Conservation (phyloP, 2,329 filamentous ascomycete species). For the Venturiaceae sp. region DNA sequence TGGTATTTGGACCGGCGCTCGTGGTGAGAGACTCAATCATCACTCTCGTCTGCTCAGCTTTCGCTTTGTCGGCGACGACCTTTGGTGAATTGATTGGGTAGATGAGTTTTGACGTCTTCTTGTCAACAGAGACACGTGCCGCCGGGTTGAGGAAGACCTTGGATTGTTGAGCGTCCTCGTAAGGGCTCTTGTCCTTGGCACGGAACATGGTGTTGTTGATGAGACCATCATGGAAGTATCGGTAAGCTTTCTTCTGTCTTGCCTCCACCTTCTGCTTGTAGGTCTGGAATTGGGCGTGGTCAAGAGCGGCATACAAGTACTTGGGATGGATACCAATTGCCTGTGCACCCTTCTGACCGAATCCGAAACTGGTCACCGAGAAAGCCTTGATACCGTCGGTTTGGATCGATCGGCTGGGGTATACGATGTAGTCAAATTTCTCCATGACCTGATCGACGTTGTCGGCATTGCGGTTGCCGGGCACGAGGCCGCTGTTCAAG, state of each 20-base stretch:
- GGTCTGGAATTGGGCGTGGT: conserved; percentile 67
- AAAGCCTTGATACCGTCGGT: conserved; percentile 98
- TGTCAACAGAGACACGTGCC: conserved; percentile 74
- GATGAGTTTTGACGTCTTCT: conserved; percentile 71
- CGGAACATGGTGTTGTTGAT: conserved; percentile 98
- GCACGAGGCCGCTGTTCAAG: conserved; percentile 85
- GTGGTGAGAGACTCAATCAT: conserved; percentile 71
- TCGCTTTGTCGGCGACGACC: conserved; percentile 51
- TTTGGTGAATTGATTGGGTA: conserved; percentile 58
- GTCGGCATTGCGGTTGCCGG: conserved; percentile 95
- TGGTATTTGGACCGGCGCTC: conserved; percentile 38
- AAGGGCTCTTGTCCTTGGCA: conserved; percentile 85
- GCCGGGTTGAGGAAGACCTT: conserved; percentile 90
- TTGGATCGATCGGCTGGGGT: conserved; percentile 89
- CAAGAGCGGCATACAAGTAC: conserved; percentile 91
- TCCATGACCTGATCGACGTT: conserved; percentile 96
- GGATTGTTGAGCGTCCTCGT: conserved; percentile 77
- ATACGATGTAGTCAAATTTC: conserved; percentile 95
- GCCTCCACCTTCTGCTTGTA: conserved; percentile 87
- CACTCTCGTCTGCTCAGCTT: conserved; percentile 56
- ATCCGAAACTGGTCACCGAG: conserved; percentile 97
- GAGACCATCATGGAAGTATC: conserved; percentile 96
- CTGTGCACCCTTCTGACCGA: conserved; percentile 97
- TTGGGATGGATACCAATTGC: conserved; percentile 94
- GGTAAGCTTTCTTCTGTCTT: conserved; percentile 96